These are phyloP conservation scores for Priceomyces melissophilus DNA, from an alignment of 805 yeast genomes.

Conservation along the genomic window DNA sequence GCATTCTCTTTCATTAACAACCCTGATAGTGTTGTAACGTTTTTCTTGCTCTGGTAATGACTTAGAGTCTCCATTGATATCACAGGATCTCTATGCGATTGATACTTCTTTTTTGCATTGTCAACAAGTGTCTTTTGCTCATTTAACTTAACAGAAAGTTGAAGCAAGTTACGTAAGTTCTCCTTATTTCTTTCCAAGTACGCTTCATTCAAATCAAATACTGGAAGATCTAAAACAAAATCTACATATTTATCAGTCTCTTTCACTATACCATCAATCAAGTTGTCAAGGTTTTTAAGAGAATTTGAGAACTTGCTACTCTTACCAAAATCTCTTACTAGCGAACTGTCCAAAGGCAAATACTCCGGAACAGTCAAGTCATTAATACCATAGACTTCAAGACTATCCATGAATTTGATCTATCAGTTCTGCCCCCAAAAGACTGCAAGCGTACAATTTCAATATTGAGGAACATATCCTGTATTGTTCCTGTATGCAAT, in stretches of 20 bases:
- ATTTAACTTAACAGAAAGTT: constrained; percentile 9
- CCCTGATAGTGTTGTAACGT: constrained; percentile 15
- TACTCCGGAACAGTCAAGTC: constrained; percentile 9
- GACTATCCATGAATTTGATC: constrained; percentile 1
- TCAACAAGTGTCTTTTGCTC: constrained; percentile 11
- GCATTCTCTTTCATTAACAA: constrained; percentile 9
- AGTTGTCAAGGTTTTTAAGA: constrained; percentile 1
- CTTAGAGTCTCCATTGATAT: constrained; percentile 20
- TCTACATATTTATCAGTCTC: constrained; percentile 12
- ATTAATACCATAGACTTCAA: background rate
- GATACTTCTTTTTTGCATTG: constrained; percentile 16
- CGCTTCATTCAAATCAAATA: constrained; percentile 7
- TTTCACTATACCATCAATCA: constrained; percentile 8
- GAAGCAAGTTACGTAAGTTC: constrained; percentile 13
- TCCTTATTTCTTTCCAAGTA: constrained; percentile 7
- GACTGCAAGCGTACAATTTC: background rate
- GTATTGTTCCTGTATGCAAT: no score
- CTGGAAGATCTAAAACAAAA: constrained; percentile 6
- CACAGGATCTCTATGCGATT: constrained; percentile 20
- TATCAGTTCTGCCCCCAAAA: background rate
- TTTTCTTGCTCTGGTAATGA: constrained; percentile 10
- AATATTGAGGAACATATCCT: no score
- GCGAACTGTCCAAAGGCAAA: constrained; percentile 11
- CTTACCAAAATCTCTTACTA: constrained; percentile 12
- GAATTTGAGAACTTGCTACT: constrained; percentile 8